Conservation (phyloP, 768 basidiomycete genomes). For the Boletus sp. region DNA sequence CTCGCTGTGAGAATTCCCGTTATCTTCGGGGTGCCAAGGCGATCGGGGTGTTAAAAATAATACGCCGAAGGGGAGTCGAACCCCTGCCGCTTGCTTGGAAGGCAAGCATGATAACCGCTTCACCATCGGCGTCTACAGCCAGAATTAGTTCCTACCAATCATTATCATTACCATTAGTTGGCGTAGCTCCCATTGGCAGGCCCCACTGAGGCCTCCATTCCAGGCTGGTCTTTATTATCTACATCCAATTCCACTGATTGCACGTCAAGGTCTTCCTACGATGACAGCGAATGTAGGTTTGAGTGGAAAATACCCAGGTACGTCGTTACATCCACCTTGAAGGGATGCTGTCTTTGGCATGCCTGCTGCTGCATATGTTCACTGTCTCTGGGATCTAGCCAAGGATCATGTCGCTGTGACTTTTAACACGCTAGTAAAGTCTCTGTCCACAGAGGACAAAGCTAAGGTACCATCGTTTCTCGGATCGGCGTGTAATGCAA, state of each 20-base stretch:
- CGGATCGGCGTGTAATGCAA: not conserved
- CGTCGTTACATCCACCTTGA: not conserved
- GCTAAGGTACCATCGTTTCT: conserved; percentile 45
- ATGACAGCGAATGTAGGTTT: conserved; percentile 9
- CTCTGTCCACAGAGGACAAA: conserved; percentile 49
- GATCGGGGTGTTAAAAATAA: not conserved
- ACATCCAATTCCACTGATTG: not conserved
- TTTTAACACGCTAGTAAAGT: conserved; percentile 47
- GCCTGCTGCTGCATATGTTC: not conserved
- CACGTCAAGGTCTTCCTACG: not conserved
- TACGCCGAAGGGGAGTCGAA: conserved; percentile 71
- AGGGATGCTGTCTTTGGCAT: not conserved
- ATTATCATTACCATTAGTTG: too few relatives aligned
- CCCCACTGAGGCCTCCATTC: not conserved
- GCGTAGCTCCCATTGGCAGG: too few relatives aligned
- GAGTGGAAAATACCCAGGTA: conserved; percentile 25
- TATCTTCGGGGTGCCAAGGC: too few relatives aligned
- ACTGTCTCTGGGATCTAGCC: conserved; percentile 33
- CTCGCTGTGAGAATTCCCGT: not conserved
- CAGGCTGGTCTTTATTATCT: not conserved
- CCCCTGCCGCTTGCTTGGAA: conserved; percentile 79
- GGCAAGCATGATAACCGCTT: conserved; percentile 94
- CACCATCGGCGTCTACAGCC: conserved; percentile 58
- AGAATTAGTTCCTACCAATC: too few relatives aligned
- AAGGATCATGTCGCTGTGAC: conserved; percentile 53